Evolutionary conservation across 768 basidiomycete genomes (phyloP).

Genomic region (Candolleomyces efflorescens): DNA sequence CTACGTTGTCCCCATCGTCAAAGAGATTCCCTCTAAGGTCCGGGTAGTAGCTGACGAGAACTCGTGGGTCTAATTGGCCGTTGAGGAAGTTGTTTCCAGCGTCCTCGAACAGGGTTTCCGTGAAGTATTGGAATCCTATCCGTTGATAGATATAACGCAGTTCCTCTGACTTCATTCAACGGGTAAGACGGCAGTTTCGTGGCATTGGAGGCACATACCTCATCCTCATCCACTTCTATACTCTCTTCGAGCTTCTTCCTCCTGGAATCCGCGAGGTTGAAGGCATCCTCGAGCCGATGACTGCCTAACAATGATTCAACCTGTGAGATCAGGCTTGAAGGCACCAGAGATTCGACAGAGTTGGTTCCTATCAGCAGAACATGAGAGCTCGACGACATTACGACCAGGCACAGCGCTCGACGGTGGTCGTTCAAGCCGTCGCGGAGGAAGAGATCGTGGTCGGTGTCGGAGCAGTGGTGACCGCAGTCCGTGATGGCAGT

Average conservation of each 20-base stretch:
- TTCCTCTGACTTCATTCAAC: slow-evolving; percentile 49
- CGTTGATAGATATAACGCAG: slow-evolving; percentile 77
- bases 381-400: slow-evolving; percentile 49
- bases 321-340: slow-evolving; percentile 69
- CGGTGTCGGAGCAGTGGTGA: too few species aligned
- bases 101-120: slow-evolving; percentile 79
- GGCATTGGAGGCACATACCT: slow-evolving; percentile 32
- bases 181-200: background rate
- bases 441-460: too few species aligned
- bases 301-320: slow-evolving; percentile 63
- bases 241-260: slow-evolving; percentile 52
- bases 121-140: slow-evolving; percentile 75
- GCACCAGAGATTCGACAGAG: slow-evolving; percentile 62
- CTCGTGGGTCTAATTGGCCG: slow-evolving; percentile 79
- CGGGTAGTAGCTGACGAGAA: slow-evolving; percentile 78
- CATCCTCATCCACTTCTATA: slow-evolving; percentile 49
- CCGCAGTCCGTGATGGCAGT: too few species aligned
- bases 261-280: slow-evolving; percentile 56
- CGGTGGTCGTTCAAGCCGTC: too few species aligned
- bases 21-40: slow-evolving; percentile 68
- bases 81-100: slow-evolving; percentile 75
- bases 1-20: slow-evolving; percentile 46
- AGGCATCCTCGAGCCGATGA: slow-evolving; percentile 62
- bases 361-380: slow-evolving; percentile 60
- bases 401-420: too few species aligned